Evolutionary conservation across 129 eudicot species (phyloP), one percentile per base, ranked within the genome.

Genomic region (Artemisia argyi): DNA sequence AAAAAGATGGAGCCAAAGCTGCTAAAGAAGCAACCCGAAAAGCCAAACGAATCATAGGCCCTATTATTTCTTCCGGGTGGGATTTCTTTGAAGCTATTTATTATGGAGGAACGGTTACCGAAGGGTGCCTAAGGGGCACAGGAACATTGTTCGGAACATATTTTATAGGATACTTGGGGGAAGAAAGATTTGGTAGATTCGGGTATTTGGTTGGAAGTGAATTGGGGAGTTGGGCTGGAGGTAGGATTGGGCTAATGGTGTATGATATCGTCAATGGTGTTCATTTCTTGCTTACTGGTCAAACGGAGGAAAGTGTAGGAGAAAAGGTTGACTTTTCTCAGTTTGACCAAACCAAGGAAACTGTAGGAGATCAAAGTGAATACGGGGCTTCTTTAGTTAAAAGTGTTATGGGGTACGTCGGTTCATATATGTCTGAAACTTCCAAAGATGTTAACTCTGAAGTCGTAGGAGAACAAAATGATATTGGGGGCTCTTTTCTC

Each of bases 191-290:
- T 52, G 96, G 97, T 32, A 78, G 96, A 78, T 56, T 88, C 57
- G 99, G 97, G 52, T 95, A 95, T 83, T 69, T 95, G 82, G 76
- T 90, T 57, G 99, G 97, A 57, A 88, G 99, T 61, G 86, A 88
- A 35, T 44, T 95, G 73, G 97, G 99, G 28, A 95, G 99, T 85
- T 91, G 97, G 97, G 68, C 91, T 69, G 97, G 99, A 11, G 97
- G 91, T 52, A 83, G 91, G 78, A 81, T 95, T 48, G 99, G 99
- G 61, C 71, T 95, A 53, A 85, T 95, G 99, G 88, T 86, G 10
- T 91, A 88, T 77, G 96, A 95, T 73, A 68, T 91, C 35, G 90
- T 75, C 17, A 88, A 82, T 59, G 94, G 94, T 28, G 84, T 83
- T 16, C 81, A 83, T 60, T 88, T 47, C 75, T 49, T 93, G 75